Conservation (phyloP, 2,329 filamentous ascomycete species). For the Aspergillus terreus region DNA sequence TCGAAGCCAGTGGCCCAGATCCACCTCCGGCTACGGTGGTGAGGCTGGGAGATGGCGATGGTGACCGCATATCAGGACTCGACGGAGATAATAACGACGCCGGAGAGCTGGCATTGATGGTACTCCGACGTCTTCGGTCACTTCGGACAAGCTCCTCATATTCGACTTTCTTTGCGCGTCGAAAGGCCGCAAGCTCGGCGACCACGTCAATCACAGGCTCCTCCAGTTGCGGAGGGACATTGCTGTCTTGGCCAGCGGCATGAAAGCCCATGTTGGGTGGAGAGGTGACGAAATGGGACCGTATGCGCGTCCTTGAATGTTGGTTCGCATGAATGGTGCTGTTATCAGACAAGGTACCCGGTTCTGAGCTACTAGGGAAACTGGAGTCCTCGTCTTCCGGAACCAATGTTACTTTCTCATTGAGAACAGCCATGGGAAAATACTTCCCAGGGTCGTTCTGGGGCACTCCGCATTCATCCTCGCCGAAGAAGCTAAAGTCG, state of each 20-base stretch:
- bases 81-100: slow-evolving; percentile 10
- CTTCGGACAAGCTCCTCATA: slow-evolving; percentile 38
- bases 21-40: slow-evolving; percentile 3
- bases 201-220: slow-evolving; percentile 48
- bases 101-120: slow-evolving; percentile 19
- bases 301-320: background rate
- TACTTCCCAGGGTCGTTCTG: slow-evolving; percentile 42
- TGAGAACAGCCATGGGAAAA: slow-evolving; percentile 41
- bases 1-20: slow-evolving; percentile 19
- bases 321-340: slow-evolving; percentile 9
- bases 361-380: slow-evolving; percentile 11
- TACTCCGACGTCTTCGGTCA: slow-evolving; percentile 22
- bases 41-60: slow-evolving; percentile 14
- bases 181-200: slow-evolving; percentile 51
- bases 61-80: slow-evolving; percentile 5
- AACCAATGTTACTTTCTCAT: slow-evolving; percentile 44
- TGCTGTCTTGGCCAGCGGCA: background rate
- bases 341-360: slow-evolving; percentile 11
- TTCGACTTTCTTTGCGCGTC: slow-evolving; percentile 49
- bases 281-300: slow-evolving; percentile 4
- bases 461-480: slow-evolving; percentile 53
- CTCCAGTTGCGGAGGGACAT: slow-evolving; percentile 3
- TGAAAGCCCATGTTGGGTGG: background rate
- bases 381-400: slow-evolving; percentile 27
- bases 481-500: slow-evolving; percentile 61